phyloP scores from a whole-genome alignment of 1,284 basidiomycete genomes.

The Boletellus deceptivus region DNA sequence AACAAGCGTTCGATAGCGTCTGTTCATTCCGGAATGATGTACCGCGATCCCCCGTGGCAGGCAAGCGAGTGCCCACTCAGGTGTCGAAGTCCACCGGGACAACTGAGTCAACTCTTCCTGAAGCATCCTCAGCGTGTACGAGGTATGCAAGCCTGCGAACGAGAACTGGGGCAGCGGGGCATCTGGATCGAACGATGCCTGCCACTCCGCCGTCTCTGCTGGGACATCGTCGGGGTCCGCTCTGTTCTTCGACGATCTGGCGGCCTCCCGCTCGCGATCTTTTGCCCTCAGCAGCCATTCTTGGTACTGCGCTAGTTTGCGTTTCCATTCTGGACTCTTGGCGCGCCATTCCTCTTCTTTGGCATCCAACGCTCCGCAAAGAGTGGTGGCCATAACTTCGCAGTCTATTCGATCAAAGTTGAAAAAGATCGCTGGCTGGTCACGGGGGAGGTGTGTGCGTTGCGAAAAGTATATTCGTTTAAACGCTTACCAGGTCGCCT shows the following conservation, averaged over 20 bases:
- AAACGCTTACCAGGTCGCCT: slow-evolving; percentile 48
- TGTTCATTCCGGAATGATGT: slow-evolving; percentile 71
- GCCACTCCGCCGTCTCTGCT: slow-evolving; percentile 39
- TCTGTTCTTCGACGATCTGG: slow-evolving; percentile 36
- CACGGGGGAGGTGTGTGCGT: neutral
- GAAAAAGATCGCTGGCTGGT: slow-evolving; percentile 68
- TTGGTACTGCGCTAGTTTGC: slow-evolving; percentile 52
- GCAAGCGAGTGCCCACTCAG: slow-evolving; percentile 45
- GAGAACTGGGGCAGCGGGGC: slow-evolving; percentile 60
- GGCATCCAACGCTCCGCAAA: slow-evolving; percentile 38
- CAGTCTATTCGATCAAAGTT: slow-evolving; percentile 60
- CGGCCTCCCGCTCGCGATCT: slow-evolving; percentile 42
- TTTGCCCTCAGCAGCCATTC: slow-evolving; percentile 46
- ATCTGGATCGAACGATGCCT: slow-evolving; percentile 54
- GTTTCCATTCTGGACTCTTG: slow-evolving; percentile 47
- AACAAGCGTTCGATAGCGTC: slow-evolving; percentile 54
- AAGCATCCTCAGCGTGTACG: slow-evolving; percentile 47
- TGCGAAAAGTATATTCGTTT: neutral
- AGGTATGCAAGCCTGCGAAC: slow-evolving; percentile 45
- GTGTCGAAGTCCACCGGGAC: slow-evolving; percentile 35
- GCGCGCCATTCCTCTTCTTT: slow-evolving; percentile 52
- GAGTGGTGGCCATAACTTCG: slow-evolving; percentile 47
- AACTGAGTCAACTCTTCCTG: slow-evolving; percentile 48
- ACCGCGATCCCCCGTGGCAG: slow-evolving; percentile 62
- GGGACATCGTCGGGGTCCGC: slow-evolving; percentile 35